Conservation (phyloP, 768 basidiomycete genomes). For the Suillus subluteus region DNA sequence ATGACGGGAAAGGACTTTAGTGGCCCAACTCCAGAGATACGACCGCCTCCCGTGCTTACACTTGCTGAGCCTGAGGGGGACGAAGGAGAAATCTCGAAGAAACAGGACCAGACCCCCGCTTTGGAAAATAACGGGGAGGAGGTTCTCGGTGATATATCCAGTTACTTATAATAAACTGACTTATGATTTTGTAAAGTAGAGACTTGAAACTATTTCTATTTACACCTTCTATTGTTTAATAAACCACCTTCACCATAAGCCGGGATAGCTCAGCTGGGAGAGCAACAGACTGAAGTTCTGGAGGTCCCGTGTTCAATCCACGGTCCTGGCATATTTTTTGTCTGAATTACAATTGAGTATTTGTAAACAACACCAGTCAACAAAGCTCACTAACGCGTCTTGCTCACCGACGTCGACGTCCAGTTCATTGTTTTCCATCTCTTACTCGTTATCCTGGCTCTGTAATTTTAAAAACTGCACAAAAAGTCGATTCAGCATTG, state of each 20-base stretch:
- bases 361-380: slow-evolving; percentile 28
- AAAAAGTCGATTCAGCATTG: not conserved
- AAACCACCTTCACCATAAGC: slow-evolving; percentile 23
- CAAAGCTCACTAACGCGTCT: slow-evolving; percentile 30
- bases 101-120: slow-evolving; percentile 29
- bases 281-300: slow-evolving; percentile 72
- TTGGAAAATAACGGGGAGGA: slow-evolving; percentile 35
- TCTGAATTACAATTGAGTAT: not conserved
- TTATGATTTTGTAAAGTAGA: slow-evolving; percentile 17
- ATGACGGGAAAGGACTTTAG: slow-evolving; percentile 89
- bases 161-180: slow-evolving; percentile 8
- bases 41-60: slow-evolving; percentile 40
- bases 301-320: slow-evolving; percentile 63
- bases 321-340: slow-evolving; percentile 48
- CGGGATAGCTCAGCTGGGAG: slow-evolving; percentile 77
- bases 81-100: not conserved
- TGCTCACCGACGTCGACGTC: slow-evolving; percentile 24
- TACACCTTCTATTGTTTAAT: not conserved
- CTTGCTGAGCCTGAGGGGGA: slow-evolving; percentile 30
- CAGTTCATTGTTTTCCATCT: slow-evolving; percentile 21
- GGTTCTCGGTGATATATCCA: slow-evolving; percentile 34
- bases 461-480: not conserved
- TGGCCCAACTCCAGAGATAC: slow-evolving; percentile 76
- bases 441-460: slow-evolving; percentile 13
- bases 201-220: too few relatives aligned